Evolutionary conservation across 1,284 basidiomycete genomes (phyloP).

Genomic region (Ganoderma meredithae): DNA sequence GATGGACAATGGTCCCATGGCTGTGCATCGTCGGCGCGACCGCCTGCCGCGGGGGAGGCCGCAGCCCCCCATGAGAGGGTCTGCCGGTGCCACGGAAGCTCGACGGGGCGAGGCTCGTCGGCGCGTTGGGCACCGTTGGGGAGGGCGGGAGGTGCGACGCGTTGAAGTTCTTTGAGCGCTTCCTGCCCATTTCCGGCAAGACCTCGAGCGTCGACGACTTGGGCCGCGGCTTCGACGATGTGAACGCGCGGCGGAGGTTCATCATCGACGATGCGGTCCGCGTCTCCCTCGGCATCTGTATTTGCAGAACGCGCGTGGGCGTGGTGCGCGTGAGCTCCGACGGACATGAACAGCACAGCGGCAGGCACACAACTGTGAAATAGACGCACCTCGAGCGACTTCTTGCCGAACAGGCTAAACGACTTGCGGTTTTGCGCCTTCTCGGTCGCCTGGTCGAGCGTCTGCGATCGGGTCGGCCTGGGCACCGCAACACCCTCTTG

Average conservation of each 20-base stretch:
- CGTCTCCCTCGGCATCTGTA: conserved; percentile 22
- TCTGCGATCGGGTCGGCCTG: conserved; percentile 19
- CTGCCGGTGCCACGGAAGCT: background rate
- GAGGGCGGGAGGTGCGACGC: conserved; percentile 28
- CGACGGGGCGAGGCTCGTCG: background rate
- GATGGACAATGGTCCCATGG: conserved; percentile 57
- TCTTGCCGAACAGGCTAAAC: conserved; percentile 33
- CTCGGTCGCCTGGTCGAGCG: conserved; percentile 20
- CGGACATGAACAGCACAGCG: background rate
- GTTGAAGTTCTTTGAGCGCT: conserved; percentile 26
- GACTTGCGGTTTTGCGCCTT: conserved; percentile 29
- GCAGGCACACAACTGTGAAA: background rate
- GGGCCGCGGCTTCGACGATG: conserved; percentile 31
- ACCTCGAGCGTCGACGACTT: conserved; percentile 28
- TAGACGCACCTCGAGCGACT: conserved; percentile 27
- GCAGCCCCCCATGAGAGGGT: conserved; percentile 25
- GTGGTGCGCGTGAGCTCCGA: background rate
- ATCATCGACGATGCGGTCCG: conserved; percentile 37
- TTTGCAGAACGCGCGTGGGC: background rate
- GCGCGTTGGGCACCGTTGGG: conserved; percentile 15
- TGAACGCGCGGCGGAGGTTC: conserved; percentile 42
- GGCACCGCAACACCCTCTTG: conserved; percentile 13
- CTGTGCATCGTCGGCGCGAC: conserved; percentile 65
- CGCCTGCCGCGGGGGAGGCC: conserved; percentile 46
- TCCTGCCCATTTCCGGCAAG: conserved; percentile 7